Evolutionary conservation across 768 basidiomycete genomes (phyloP).

Genomic region (Lyophyllum atratum): DNA sequence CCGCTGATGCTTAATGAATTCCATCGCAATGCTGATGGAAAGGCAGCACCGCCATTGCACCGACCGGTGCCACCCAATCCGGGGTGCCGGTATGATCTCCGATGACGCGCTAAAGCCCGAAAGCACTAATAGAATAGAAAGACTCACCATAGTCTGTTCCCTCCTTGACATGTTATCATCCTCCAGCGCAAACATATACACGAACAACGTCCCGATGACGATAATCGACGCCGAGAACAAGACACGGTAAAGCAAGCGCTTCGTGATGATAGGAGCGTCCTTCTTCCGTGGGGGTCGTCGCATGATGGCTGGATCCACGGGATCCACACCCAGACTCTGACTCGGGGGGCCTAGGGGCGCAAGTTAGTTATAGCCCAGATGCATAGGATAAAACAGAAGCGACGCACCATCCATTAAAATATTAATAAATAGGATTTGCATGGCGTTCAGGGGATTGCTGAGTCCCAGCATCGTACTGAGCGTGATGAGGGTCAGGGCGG

Average conservation of each 20-base stretch:
- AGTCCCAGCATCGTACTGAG: conserved; percentile 89
- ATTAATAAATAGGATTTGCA: conserved; percentile 99
- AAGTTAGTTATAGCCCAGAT: background rate
- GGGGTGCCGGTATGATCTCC: too few relatives aligned
- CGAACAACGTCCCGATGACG: conserved; percentile 83
- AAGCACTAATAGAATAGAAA: too few relatives aligned
- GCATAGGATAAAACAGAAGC: background rate
- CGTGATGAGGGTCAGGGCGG: conserved; percentile 93
- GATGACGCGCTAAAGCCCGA: too few relatives aligned
- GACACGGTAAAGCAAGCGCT: conserved; percentile 72
- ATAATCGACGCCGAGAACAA: conserved; percentile 94
- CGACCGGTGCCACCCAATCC: too few relatives aligned
- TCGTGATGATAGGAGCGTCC: conserved; percentile 85
- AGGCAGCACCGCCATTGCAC: too few relatives aligned
- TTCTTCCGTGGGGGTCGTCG: conserved; percentile 89
- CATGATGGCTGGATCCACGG: conserved; percentile 93
- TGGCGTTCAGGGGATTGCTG: conserved; percentile 92
- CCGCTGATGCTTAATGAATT: background rate
- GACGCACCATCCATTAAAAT: conserved; percentile 93
- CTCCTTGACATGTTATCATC: conserved; percentile 83
- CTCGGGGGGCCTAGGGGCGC: conserved; percentile 76
- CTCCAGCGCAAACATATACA: conserved; percentile 80
- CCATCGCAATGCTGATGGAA: too few relatives aligned
- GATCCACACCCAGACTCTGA: conserved; percentile 95
- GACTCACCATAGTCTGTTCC: conserved; percentile 94